Evolutionary conservation across 805 yeast species (phyloP), one percentile per base, ranked within the genome.

Genomic region (Pichia phayaonensis): DNA sequence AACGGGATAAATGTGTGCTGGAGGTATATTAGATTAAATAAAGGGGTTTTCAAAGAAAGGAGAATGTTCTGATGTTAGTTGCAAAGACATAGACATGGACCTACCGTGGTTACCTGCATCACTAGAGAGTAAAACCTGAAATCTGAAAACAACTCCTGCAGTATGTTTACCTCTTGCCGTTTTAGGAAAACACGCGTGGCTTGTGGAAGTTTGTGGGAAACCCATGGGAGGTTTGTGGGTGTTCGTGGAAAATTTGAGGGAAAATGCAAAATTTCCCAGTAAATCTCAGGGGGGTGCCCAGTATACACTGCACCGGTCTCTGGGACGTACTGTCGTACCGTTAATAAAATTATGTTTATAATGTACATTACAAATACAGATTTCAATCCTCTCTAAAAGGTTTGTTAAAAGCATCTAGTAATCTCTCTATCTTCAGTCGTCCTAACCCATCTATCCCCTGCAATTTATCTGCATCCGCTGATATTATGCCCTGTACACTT

Each of bases 361-460:
- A 29, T 15, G 12, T 29, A 24, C 27, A 6, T 24, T 24, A 24
- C 27, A 15, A 12, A 16, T 29, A 29, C n/a, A 29, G 6, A 29
- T 15, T 7, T 29, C n/a, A 29, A 3, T 34, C 38, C 11, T 34
- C 38, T 7, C 20, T 34, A 34, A 34, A 54, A 4, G 56, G 53
- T 12, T 43, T 39, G n/a, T 51, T 44, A 18, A 52, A 50, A 0
- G 55, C 48, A 13, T 46, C 46, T 8, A 46, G 24, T 6, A 54
- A 45, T 2, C 45, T 44, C 8, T 47, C 34, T 3, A 43, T 51
- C 45, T 46, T 51, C 4, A 44, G 27, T 2, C 44, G 45, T 15
- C 57, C 57, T 24, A 54, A 41, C 2, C 57, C 50, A 7, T 50
- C 54, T 3, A 54, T 45, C 2, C 41, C 26, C 16, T 44, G 46